Base-by-base conservation (phyloP, 495 filamentous ascomycete genomes). In the Podospora fimiseda region DNA sequence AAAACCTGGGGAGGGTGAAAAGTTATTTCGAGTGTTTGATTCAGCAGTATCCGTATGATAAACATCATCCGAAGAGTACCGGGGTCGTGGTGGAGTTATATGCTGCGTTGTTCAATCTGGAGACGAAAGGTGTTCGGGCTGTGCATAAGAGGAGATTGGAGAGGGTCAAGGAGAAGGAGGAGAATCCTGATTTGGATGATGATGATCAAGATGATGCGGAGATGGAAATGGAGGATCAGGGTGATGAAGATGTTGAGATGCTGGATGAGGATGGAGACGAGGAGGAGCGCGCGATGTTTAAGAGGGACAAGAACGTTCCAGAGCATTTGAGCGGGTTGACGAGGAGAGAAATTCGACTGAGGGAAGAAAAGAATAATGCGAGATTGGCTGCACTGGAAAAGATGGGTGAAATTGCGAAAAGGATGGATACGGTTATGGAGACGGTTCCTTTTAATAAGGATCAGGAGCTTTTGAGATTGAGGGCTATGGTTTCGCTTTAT, bases 401-500 rank as follows among this genome's bases (percentile, higher is more conserved):
- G 13, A 67, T 72, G 48, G 48, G 41, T 42, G 75, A 79, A 22
- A 76, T 94, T 50, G 77, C 80, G 27, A 62, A 69, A 0, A 74
- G 81, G 7, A 80, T 94, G 70, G 84, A 88, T 60, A 70, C 77
- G 24, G 56, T 86, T 7, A 71, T 90, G 59, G 71, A 74, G 30
- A 81, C 79, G 20, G 74, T 78, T 24, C 87, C 88, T 1, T 90
- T 81, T 60, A 80, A 78, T 1, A 75, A 80, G 41, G 77, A 78
- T 40, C 52, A 70, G 9, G 73, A 74, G 44, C 62, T 93, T 46
- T 70, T 86, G 30, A 66, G 80, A 49, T 67, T 90, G 9, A 69
- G 84, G 40, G 87, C 73, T 8, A 87, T 87, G 79, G 68, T 88
- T 7, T 79, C 74, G 9, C 65, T 87, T 22, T 91, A 84, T 77